Evolutionary conservation across 1,139 yeast genomes (phyloP).

Genomic region (Magnusiomyces ingens): DNA sequence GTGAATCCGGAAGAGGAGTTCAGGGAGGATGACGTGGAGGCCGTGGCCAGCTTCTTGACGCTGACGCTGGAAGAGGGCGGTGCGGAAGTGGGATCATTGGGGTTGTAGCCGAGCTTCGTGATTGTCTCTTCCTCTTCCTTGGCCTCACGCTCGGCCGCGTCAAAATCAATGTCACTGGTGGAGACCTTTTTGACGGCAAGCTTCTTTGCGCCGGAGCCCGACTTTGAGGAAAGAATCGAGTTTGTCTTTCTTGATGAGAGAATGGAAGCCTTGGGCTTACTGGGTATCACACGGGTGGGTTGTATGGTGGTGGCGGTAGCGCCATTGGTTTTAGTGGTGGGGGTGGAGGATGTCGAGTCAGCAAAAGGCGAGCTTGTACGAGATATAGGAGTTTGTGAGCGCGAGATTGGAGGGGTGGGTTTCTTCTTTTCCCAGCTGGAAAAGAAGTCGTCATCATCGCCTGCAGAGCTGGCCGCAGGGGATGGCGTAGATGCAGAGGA

Average conservation of each 20-base stretch:
- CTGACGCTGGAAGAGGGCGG: slow-evolving; percentile 32
- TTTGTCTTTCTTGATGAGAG: slow-evolving; percentile 15
- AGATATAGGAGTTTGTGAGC: slow-evolving; percentile 36
- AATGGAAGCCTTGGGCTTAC: slow-evolving; percentile 1
- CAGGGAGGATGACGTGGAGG: slow-evolving; percentile 4
- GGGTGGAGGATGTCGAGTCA: slow-evolving; percentile 7
- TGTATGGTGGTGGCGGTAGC: slow-evolving; percentile 19
- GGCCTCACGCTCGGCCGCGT: slow-evolving; percentile 84
- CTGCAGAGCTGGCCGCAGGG: slow-evolving; percentile 22
- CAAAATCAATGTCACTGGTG: slow-evolving; percentile 76
- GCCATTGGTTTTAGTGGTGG: slow-evolving; percentile 23
- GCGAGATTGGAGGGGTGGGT: slow-evolving; percentile 50
- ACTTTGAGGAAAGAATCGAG: slow-evolving; percentile 30
- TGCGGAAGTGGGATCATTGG: slow-evolving; percentile 38
- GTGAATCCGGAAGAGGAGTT: slow-evolving; percentile 7
- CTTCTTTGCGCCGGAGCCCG: slow-evolving; percentile 23
- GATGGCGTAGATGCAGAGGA: slow-evolving; percentile 25
- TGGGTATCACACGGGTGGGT: slow-evolving; percentile 23
- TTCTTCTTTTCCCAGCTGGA: slow-evolving; percentile 72
- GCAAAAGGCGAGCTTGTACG: slow-evolving; percentile 23
- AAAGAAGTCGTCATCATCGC: slow-evolving; percentile 75
- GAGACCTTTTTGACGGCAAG: slow-evolving; percentile 39
- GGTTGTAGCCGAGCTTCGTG: slow-evolving; percentile 64
- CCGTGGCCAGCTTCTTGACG: slow-evolving; percentile 22
- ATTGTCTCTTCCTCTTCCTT: slow-evolving; percentile 74